These are phyloP conservation scores for Ascochyta fabae DNA, from an alignment of 2,329 filamentous ascomycete genomes.

Conservation along the genomic window DNA sequence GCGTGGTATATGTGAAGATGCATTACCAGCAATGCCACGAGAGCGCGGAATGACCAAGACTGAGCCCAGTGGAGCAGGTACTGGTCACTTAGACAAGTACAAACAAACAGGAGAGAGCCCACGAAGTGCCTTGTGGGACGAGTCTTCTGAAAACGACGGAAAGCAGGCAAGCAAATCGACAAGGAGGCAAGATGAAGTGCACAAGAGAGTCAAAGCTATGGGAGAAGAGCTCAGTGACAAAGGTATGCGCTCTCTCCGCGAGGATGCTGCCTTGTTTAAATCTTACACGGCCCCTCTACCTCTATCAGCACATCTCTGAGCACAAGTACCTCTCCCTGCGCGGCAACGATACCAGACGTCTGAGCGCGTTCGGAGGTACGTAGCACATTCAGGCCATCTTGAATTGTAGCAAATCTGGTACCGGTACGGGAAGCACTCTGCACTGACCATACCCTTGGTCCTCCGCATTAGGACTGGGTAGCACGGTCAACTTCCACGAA, in stretches of 20 bases:
- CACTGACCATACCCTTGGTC: neutral
- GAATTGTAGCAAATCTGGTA: constrained; percentile 20
- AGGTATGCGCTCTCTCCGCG: neutral
- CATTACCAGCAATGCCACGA: constrained; percentile 39
- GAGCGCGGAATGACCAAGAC: constrained; percentile 21
- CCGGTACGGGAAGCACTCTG: constrained; percentile 24
- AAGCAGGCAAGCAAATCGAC: constrained; percentile 22
- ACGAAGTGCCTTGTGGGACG: constrained; percentile 31
- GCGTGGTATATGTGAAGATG: constrained; percentile 17
- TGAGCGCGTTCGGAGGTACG: constrained; percentile 21
- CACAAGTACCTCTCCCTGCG: constrained; percentile 21
- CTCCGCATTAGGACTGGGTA: constrained; percentile 1
- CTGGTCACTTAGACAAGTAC: constrained; percentile 35
- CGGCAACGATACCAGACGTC: constrained; percentile 19
- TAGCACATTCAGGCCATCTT: constrained; percentile 4
- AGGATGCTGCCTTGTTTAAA: constrained; percentile 20
- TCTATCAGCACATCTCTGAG: constrained; percentile 23
- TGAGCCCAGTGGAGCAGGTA: constrained; percentile 17
- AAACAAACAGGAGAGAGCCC: constrained; percentile 38
- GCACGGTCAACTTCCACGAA: constrained; percentile 6
- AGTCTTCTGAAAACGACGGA: constrained; percentile 16
- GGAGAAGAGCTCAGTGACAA: constrained; percentile 15
- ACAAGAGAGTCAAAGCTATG: constrained; percentile 31
- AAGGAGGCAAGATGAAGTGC: constrained; percentile 20
- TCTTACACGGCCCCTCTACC: constrained; percentile 20